Conservation (phyloP, 1,284 basidiomycete genomes). For the Ganoderma sinense region DNA sequence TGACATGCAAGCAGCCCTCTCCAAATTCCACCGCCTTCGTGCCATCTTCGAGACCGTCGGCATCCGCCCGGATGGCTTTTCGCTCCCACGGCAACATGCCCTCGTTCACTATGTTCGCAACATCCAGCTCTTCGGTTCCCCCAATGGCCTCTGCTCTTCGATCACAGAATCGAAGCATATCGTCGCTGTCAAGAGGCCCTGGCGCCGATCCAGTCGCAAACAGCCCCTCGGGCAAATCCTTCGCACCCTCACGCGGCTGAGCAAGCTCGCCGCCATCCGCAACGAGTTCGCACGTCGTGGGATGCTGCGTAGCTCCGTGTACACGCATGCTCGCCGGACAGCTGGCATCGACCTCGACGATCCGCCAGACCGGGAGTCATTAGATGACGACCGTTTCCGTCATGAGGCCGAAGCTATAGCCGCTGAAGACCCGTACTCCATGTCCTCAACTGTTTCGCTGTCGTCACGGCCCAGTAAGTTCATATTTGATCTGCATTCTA, state of each 20-base stretch:
- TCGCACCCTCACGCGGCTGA: constrained; percentile 20
- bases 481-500: neutral
- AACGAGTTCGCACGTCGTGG: constrained; percentile 16
- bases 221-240: constrained; percentile 32
- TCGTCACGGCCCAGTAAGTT: neutral
- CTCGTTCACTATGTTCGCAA: constrained; percentile 14
- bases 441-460: neutral
- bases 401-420: neutral
- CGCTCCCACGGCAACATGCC: constrained; percentile 31
- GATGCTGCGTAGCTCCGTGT: constrained; percentile 3
- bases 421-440: neutral
- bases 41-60: constrained; percentile 17
- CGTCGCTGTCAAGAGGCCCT: constrained; percentile 32
- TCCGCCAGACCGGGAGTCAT: constrained; percentile 9
- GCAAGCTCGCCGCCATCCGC: constrained; percentile 24
- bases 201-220: constrained; percentile 27
- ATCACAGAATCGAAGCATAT: constrained; percentile 36
- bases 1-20: constrained; percentile 1
- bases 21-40: constrained; percentile 19
- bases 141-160: constrained; percentile 33
- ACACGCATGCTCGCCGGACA: neutral
- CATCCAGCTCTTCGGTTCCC: constrained; percentile 26
- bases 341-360: neutral
- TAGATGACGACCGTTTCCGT: neutral
- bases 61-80: constrained; percentile 17